Percentiles rank a stretch among this genome's conserved stretches.
phyloP scores from a whole-genome alignment of 768 basidiomycete genomes.

The Pisolithus orientalis region DNA sequence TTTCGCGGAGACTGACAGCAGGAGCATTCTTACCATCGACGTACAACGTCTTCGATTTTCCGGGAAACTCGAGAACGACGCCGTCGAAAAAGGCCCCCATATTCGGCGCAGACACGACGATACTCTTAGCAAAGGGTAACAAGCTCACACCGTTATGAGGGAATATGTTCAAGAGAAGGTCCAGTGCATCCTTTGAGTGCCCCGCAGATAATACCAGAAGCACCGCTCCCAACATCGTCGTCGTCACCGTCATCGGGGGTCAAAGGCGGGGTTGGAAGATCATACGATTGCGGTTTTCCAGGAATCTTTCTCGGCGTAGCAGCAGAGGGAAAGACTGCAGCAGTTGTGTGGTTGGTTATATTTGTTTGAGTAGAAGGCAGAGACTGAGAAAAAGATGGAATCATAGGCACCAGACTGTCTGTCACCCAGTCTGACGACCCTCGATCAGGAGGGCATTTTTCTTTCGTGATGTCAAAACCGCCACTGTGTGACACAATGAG shows the following conservation, averaged over 20 bases:
- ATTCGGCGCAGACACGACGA: constrained; percentile 64
- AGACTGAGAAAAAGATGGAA: constrained; percentile 36
- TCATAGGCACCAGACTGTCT: constrained; percentile 74
- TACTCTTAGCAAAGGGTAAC: constrained; percentile 68
- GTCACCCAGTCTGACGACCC: constrained; percentile 96
- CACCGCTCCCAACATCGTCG: constrained; percentile 40
- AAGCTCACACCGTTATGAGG: constrained; percentile 63
- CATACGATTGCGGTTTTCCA: constrained; percentile 32
- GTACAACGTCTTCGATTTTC: constrained; percentile 69
- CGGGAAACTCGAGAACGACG: constrained; percentile 69
- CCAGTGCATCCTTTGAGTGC: constrained; percentile 59
- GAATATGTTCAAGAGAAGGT: constrained; percentile 75
- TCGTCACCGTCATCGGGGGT: constrained; percentile 73
- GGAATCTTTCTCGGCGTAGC: constrained; percentile 40
- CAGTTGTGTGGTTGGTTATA: constrained; percentile 13
- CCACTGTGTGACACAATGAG: constrained; percentile 49
- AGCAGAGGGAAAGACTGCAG: constrained; percentile 19
- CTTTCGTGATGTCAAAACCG: constrained; percentile 89
- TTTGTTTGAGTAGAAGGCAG: constrained; percentile 25
- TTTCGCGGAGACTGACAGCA: constrained; percentile 75
- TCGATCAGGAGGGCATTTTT: constrained; percentile 93
- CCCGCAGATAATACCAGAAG: constrained; percentile 37
- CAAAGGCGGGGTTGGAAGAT: constrained; percentile 66
- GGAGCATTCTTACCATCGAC: constrained; percentile 81
- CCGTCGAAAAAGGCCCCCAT: constrained; percentile 70